A percentile compares a stretch with the other conserved stretches of the same genome.
Conservation (phyloP, 73 alveolate genomes). For the Paramecium biaurelia region DNA sequence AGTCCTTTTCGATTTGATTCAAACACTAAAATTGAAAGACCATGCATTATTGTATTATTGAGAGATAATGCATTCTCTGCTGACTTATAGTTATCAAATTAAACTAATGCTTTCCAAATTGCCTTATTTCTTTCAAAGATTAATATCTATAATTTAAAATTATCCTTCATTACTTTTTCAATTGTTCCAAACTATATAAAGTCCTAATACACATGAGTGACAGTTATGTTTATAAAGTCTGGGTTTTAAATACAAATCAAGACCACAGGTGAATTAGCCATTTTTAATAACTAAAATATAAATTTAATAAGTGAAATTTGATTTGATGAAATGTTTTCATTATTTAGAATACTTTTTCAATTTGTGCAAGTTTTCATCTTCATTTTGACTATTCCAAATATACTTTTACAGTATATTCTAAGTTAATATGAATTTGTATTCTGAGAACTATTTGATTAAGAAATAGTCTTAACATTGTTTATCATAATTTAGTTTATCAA, state of each 20-base stretch:
- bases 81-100: background rate
- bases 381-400: too few relatives aligned
- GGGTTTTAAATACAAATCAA: background rate
- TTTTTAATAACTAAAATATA: background rate
- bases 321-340: too few relatives aligned
- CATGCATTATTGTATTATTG: background rate
- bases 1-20: background rate
- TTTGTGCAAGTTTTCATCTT: too few relatives aligned
- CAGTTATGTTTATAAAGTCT: conserved; percentile 20
- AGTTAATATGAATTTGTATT: too few relatives aligned
- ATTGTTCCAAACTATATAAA: background rate
- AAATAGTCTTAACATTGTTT: too few relatives aligned
- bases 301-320: background rate
- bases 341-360: too few relatives aligned
- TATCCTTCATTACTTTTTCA: background rate
- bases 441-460: background rate
- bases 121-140: conserved; percentile 18
- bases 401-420: too few relatives aligned
- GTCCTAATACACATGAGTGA: background rate
- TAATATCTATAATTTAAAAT: background rate
- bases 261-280: background rate
- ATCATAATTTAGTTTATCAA: too few relatives aligned
- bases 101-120: conserved; percentile 16
- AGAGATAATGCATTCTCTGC: background rate
- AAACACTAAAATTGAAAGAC: background rate